A percentile compares a stretch with the other conserved stretches of the same genome.
Conservation (phyloP, 352 stramenopile genomes). For the Globisporangium uncinulatum region DNA sequence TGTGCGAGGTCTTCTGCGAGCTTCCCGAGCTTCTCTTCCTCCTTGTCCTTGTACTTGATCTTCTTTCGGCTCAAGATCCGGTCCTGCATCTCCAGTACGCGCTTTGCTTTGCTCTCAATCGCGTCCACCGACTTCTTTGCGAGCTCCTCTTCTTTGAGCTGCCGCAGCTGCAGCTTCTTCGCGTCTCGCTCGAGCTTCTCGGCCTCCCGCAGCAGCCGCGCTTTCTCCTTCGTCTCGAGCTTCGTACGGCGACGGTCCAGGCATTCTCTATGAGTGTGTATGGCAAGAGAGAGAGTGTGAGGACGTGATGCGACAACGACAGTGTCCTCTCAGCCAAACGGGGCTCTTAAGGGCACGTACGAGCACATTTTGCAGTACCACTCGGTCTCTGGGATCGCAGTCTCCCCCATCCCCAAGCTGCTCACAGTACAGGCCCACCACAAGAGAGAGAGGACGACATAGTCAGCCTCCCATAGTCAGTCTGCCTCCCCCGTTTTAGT, state of each 20-base stretch:
- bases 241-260: slow-evolving; percentile 74
- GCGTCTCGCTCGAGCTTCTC: slow-evolving; percentile 79
- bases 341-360: slow-evolving; percentile 29
- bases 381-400: slow-evolving; percentile 73
- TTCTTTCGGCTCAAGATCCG: slow-evolving; percentile 84
- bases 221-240: slow-evolving; percentile 72
- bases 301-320: no score
- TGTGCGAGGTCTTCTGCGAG: slow-evolving; percentile 76
- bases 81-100: slow-evolving; percentile 84
- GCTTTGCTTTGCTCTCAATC: slow-evolving; percentile 80
- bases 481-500: no score
- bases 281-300: no score
- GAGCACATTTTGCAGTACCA: slow-evolving; percentile 88
- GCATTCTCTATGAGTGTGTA: slow-evolving; percentile 36
- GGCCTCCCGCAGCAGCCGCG: slow-evolving; percentile 68
- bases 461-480: neutral
- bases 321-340: neutral
- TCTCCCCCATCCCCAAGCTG: slow-evolving; percentile 67
- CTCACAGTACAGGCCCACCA: slow-evolving; percentile 2
- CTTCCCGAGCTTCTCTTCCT: slow-evolving; percentile 80
- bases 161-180: slow-evolving; percentile 46
- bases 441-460: slow-evolving; percentile 2
- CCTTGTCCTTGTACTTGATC: slow-evolving; percentile 88
- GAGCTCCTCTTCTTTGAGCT: slow-evolving; percentile 68
- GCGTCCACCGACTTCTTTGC: slow-evolving; percentile 73